Evolutionary conservation across 1,284 basidiomycete species (phyloP), one percentile per base, ranked within the genome.

Genomic region (Irpex sp.): DNA sequence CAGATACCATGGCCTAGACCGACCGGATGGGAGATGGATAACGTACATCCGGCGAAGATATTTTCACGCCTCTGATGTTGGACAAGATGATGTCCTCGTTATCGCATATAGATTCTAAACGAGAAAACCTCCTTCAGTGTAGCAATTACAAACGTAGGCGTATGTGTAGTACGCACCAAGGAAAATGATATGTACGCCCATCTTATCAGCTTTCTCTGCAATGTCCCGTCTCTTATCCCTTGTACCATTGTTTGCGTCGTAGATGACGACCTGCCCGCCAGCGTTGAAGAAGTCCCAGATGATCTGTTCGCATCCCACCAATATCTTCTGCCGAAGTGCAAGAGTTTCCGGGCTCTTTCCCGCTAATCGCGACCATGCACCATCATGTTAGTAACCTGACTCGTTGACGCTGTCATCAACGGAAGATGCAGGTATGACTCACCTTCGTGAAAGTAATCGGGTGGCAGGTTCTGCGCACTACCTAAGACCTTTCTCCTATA

Each of bases 171-270:
- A 77, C 88, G 67, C 71, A 94, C 96, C 95, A 19, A 98, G 84
- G 77, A 97, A 87, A 73, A 98, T 88, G 67, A 98, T 93, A 81
- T 98, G 96, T 58, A 97, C 88, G 13, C 92, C 91, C 57, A 78
- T 82, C 69, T 87, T 84, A 75, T 91, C 88, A 72, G 97, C 98
- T 77, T 88, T 94, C 76, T 96, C 88, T 2, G 91, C 88, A 44
- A 97, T 78, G 15, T 79, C 81, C 66, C 89, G 85, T 59, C 97
- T 81, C 44, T 84, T 83, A 52, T 81, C 82, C 56, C 82, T 81
- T 8, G 87, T 89, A 1, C 95, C 94, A 72, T 99, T 98, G 75
- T 99, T 99, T n/a, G 97, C 97, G 74, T 99, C 97, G 78, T 98
- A 99, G 65, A 99, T 96, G 38, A 97, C 94, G 15, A 99, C 96